Evolutionary conservation across 805 yeast genomes (phyloP), one percentile per base, ranked within the genome.

Genomic region (Tetrapisispora taiwanensis): DNA sequence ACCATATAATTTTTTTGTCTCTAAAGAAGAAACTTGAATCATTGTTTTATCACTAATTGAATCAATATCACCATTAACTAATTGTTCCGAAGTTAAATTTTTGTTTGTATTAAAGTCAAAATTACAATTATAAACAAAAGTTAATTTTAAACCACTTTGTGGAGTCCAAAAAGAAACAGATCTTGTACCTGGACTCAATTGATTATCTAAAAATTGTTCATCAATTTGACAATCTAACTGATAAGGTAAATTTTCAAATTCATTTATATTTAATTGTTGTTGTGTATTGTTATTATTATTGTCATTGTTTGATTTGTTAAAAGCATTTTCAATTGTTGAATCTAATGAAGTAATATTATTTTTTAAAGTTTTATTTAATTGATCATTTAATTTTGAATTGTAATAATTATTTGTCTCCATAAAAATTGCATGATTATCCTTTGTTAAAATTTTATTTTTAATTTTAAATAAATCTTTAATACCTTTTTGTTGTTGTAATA

Each of bases 391-490:
- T 30, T 31, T 42, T 41, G 27, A 6, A 15, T 15, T 20, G 12
- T 14, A 28, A 39, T 66, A 65, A 36, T 60, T 63, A 10, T 78
- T 80, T 10, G 78, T 75, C 59, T 86, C 95, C 63, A 90, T 85
- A 62, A 84, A 92, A 30, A 87, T 92, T 1, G 96, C 96, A 58
- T 87, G 95, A 60, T 84, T 89, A 15, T 77, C 81, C 26, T 49
- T 49, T 38, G 76, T 74, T 62, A 86, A 89, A 50, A 88, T 74
- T 60, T 81, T 81, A 62, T 87, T 85, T 50, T 81, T 85, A 51
- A 90, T 81, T 51, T 79, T 18, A 81, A 81, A 49, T 69, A 30
- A 30, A 30, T 44, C 40, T 22, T 24, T 30, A 9, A 39, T 38
- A 13, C 22, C 27, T 19, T 12, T 30, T 13, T 30, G 30, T 19